Evolutionary conservation across 805 yeast genomes (phyloP).

Genomic region (Saturnispora halmiae): DNA sequence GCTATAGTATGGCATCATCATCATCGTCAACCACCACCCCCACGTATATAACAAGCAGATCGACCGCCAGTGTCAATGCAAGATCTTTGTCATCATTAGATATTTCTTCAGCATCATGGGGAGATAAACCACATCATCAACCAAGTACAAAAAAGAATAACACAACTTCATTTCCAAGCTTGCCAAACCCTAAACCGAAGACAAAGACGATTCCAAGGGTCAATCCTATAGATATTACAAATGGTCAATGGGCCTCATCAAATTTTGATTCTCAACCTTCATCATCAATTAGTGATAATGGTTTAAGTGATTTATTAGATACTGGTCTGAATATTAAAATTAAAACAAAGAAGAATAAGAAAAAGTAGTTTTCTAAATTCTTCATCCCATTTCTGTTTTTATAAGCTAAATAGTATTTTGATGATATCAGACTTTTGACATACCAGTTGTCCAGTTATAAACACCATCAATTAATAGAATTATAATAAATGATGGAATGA

Average conservation of each 20-base stretch:
- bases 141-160: conserved; percentile 2
- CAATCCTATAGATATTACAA: conserved; percentile 33
- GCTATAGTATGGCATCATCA: conserved; percentile 27
- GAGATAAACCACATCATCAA: conserved; percentile 5
- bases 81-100: conserved; percentile 11
- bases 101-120: not conserved
- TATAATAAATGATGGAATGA: conserved; percentile 39
- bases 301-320: conserved; percentile 1
- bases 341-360: conserved; percentile 40
- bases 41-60: conserved; percentile 8
- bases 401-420: too few relatives aligned
- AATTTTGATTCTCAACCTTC: not conserved
- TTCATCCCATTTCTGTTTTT: too few relatives aligned
- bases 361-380: conserved; percentile 17
- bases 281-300: conserved; percentile 12
- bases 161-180: conserved; percentile 25
- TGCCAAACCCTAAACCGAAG: conserved; percentile 32
- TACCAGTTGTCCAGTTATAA: conserved; percentile 58
- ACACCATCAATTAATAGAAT: conserved; percentile 59
- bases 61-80: not conserved
- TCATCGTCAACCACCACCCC: conserved; percentile 13
- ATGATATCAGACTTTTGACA: not conserved
- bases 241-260: conserved; percentile 28
- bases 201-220: conserved; percentile 48
- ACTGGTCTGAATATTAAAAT: conserved; percentile 13